phyloP scores from a whole-genome alignment of 2,329 filamentous ascomycete species.

The Fusarium siculi region DNA sequence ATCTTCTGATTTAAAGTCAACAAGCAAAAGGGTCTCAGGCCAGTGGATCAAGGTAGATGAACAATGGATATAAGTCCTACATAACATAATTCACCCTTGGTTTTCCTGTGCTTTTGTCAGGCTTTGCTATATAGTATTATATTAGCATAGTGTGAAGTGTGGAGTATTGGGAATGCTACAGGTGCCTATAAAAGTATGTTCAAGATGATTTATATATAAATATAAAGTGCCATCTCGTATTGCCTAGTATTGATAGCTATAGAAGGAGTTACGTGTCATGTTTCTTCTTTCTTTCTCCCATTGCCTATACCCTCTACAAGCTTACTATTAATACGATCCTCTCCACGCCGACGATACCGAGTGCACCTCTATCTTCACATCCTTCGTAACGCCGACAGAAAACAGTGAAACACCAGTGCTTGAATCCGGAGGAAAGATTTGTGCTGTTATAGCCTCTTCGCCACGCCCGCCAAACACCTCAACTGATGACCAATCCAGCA shows the following conservation, averaged over 20 bases:
- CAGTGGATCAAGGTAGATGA: too few relatives aligned
- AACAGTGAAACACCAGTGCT: not conserved
- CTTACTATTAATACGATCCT: not conserved
- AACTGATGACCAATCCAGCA: not conserved
- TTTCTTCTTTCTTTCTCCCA: rapidly evolving
- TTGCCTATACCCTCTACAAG: not conserved
- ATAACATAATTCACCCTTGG: too few relatives aligned
- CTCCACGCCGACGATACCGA: not conserved
- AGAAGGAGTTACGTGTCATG: rapidly evolving
- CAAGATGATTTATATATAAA: too few relatives aligned
- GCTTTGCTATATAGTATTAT: too few relatives aligned
- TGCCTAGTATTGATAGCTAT: not conserved
- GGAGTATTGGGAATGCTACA: too few relatives aligned
- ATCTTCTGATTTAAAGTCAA: too few relatives aligned
- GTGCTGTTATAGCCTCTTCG: not conserved
- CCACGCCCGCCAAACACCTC: not conserved
- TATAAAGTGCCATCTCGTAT: too few relatives aligned
- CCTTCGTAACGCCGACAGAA: not conserved
- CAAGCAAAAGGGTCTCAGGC: too few relatives aligned
- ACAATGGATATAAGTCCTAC: too few relatives aligned
- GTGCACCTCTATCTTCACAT: not conserved
- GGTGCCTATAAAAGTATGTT: too few relatives aligned
- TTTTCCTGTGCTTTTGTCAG: too few relatives aligned
- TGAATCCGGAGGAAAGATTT: not conserved
- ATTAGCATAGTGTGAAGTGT: too few relatives aligned